A percentile compares a stretch with the other conserved stretches of the same genome.
These are phyloP conservation scores for Lippia alba DNA, from an alignment of 305 asterid species.

Conservation along the genomic window DNA sequence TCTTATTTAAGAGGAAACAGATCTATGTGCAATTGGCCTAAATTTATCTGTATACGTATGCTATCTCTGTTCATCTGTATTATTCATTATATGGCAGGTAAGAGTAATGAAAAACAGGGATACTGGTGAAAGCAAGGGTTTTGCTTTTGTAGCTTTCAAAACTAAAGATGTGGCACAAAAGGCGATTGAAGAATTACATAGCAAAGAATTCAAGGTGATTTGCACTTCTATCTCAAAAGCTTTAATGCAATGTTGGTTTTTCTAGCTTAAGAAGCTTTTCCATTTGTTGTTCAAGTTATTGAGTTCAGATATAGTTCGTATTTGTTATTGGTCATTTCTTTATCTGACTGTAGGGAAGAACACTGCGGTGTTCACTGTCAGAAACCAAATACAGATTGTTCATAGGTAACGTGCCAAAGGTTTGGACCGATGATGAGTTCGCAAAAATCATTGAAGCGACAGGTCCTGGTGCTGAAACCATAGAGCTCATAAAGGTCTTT, in stretches of 20 bases:
- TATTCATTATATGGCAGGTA: conserved; percentile 59
- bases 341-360: conserved; percentile 74
- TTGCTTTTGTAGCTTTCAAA: conserved; percentile 90
- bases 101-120: conserved; percentile 86
- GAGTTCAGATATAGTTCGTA: conserved; percentile 8
- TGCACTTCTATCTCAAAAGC: conserved; percentile 18
- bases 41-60: conserved; percentile 9
- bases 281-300: conserved; percentile 22
- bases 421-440: conserved; percentile 79
- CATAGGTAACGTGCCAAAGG: conserved; percentile 91
- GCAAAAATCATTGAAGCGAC: conserved; percentile 68
- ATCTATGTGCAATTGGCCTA: conserved; percentile 10
- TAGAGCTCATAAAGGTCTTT: conserved; percentile 87
- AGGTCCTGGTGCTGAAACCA: conserved; percentile 91
- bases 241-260: conserved; percentile 25
- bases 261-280: conserved; percentile 10
- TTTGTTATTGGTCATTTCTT: conserved; percentile 29
- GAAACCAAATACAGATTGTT: conserved; percentile 90
- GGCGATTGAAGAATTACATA: conserved; percentile 82
- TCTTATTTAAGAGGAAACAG: conserved; percentile 13
- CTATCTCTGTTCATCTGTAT: conserved; percentile 17
- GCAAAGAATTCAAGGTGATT: conserved; percentile 86
- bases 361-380: conserved; percentile 82
- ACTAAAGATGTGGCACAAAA: conserved; percentile 85
- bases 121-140: conserved; percentile 96